Evolutionary conservation across 305 asterid genomes (phyloP).

Genomic region (Fraxinus albicans): DNA sequence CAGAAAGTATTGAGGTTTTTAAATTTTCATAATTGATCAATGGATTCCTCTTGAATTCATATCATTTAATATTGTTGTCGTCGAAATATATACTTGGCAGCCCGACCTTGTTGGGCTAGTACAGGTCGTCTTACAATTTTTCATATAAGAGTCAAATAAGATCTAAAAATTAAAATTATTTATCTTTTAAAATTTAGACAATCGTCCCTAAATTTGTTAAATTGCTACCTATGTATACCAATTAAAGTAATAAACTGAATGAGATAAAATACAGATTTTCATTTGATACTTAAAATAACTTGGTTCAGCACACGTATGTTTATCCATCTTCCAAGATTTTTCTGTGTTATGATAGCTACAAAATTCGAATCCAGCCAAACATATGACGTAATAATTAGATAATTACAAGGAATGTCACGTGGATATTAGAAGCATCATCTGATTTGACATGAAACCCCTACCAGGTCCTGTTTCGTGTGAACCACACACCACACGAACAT

Average conservation of each 20-base stretch:
- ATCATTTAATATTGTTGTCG: neutral
- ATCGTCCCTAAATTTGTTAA: neutral
- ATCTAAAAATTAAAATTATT: neutral
- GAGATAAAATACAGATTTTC: neutral
- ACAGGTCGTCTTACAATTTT: neutral
- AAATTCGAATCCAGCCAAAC: neutral
- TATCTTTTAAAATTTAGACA: neutral
- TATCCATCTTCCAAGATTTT: neutral
- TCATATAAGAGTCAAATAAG: neutral
- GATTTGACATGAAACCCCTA: constrained; percentile 15
- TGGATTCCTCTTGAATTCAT: neutral
- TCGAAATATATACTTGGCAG: neutral
- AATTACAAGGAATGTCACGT: neutral
- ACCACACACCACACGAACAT: neutral
- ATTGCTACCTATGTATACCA: neutral
- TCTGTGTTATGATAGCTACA: neutral
- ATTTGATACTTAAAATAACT: neutral
- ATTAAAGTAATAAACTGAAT: neutral
- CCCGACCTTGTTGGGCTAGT: neutral
- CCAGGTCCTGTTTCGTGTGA: neutral
- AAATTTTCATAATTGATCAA: too few relatives aligned
- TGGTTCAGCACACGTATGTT: neutral
- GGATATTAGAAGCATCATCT: neutral
- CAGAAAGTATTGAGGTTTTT: neutral
- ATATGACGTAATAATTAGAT: neutral